Percentiles rank a stretch among this genome's conserved stretches.
phyloP scores from a whole-genome alignment of 1,284 basidiomycete genomes.

The Puccinia brachypodii region DNA sequence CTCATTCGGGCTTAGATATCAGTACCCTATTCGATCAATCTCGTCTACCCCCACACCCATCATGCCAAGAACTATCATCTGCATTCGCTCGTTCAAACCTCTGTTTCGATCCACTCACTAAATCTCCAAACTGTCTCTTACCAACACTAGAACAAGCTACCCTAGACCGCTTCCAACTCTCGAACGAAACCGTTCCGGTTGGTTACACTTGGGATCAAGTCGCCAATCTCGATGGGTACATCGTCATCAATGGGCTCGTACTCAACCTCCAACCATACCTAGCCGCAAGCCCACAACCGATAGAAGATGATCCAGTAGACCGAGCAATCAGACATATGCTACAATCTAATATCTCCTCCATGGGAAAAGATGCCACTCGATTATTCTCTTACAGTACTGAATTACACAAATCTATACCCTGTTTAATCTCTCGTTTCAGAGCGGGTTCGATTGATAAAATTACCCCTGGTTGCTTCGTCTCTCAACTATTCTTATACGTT shows the following conservation, averaged over 20 bases:
- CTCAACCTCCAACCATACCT: conserved; percentile 91
- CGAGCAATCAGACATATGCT: conserved; percentile 75
- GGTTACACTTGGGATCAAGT: conserved; percentile 90
- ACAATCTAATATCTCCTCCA: conserved; percentile 58
- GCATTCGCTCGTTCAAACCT: conserved; percentile 71
- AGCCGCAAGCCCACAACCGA: conserved; percentile 65
- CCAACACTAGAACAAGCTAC: conserved; percentile 51
- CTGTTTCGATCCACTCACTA: conserved; percentile 61
- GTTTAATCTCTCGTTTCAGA: conserved; percentile 78
- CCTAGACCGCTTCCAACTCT: conserved; percentile 63
- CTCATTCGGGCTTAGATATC: conserved; percentile 77
- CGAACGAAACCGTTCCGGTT: conserved; percentile 67
- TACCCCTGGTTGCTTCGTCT: conserved; percentile 91
- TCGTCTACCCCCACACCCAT: conserved; percentile 60
- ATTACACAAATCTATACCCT: conserved; percentile 70
- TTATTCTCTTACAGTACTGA: conserved; percentile 73
- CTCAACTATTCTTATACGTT: conserved; percentile 82
- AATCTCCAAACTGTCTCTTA: conserved; percentile 65
- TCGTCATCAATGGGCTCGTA: conserved; percentile 89
- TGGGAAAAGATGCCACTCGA: conserved; percentile 83
- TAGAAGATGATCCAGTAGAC: conserved; percentile 77
- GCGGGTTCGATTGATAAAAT: conserved; percentile 96
- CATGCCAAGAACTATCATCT: conserved; percentile 64
- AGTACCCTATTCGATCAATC: conserved; percentile 75
- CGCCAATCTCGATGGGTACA: conserved; percentile 66